Evolutionary conservation across 352 stramenopile species (phyloP).

Genomic region (Phytophthora ohioensis): DNA sequence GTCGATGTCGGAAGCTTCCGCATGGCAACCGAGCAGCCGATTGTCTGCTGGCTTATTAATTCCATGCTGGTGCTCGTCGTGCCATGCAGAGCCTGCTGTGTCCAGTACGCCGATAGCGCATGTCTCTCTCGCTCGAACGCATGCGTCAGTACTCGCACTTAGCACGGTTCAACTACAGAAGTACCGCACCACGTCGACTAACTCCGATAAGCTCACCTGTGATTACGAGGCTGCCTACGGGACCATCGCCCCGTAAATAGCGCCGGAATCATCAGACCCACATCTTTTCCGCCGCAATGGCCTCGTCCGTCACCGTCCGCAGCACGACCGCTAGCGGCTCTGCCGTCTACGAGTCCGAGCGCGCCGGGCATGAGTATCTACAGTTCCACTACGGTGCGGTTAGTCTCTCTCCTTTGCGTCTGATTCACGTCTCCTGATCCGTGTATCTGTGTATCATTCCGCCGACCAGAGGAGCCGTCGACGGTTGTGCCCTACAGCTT

Average conservation of each 20-base stretch:
- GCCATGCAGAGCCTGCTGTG: no score
- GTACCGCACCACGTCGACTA: conserved; percentile 5
- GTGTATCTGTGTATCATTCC: conserved; percentile 1
- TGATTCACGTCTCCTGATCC: background rate
- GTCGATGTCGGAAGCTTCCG: background rate
- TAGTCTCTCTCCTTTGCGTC: background rate
- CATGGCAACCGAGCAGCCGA: conserved; percentile 10
- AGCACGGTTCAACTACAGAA: background rate
- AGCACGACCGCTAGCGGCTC: conserved; percentile 91
- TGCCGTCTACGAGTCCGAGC: conserved; percentile 88
- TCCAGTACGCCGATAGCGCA: background rate
- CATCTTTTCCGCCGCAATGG: conserved; percentile 21
- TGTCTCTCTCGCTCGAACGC: conserved; percentile 16
- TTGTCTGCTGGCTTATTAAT: background rate
- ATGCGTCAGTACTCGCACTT: conserved; percentile 23
- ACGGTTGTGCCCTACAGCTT: conserved; percentile 77
- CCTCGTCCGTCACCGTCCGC: conserved; percentile 42
- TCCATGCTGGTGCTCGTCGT: no score
- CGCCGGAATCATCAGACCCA: conserved; percentile 1
- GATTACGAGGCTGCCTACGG: conserved; percentile 10
- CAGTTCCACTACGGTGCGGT: conserved; percentile 91
- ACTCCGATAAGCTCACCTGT: conserved; percentile 5
- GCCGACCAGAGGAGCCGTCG: conserved; percentile 57
- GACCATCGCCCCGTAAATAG: conserved; percentile 5
- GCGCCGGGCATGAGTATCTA: conserved; percentile 90